These are phyloP conservation scores for Rutstroemia sp. DNA, from an alignment of 2,329 filamentous ascomycete species.

Conservation along the genomic window DNA sequence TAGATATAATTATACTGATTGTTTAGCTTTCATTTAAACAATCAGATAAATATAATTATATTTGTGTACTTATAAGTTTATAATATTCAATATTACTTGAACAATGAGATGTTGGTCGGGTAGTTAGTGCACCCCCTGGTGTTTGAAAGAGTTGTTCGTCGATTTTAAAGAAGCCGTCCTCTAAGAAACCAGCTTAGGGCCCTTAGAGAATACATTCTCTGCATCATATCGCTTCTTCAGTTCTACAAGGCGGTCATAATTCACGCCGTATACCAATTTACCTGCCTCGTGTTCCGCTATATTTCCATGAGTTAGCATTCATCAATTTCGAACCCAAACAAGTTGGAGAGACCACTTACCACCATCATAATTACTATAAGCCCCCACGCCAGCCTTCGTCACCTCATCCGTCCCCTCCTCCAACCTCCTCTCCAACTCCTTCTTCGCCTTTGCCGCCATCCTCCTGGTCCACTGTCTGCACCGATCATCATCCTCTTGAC, in stretches of 20 bases:
- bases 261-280: constrained; percentile 14
- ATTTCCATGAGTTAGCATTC: neutral
- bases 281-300: constrained; percentile 9
- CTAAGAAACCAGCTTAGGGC: constrained; percentile 1
- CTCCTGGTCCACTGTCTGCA: constrained; percentile 18
- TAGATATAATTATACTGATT: no score
- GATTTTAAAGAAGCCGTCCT: no score
- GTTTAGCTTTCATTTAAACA: no score
- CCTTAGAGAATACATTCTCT: constrained; percentile 8
- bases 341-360: neutral
- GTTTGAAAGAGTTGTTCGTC: no score
- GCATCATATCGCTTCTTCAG: constrained; percentile 21
- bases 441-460: constrained; percentile 13
- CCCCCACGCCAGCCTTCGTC: constrained; percentile 6
- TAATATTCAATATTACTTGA: no score
- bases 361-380: constrained; percentile 11
- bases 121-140: no score
- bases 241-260: constrained; percentile 15
- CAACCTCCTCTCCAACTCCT: constrained; percentile 10
- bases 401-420: constrained; percentile 3
- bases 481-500: constrained; percentile 11
- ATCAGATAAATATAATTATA: no score
- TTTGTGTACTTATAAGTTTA: no score
- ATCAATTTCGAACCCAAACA: neutral
- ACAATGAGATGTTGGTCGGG: no score